Evolutionary conservation across 148 eudicot species (phyloP).

Genomic region (Beta vulgaris): DNA sequence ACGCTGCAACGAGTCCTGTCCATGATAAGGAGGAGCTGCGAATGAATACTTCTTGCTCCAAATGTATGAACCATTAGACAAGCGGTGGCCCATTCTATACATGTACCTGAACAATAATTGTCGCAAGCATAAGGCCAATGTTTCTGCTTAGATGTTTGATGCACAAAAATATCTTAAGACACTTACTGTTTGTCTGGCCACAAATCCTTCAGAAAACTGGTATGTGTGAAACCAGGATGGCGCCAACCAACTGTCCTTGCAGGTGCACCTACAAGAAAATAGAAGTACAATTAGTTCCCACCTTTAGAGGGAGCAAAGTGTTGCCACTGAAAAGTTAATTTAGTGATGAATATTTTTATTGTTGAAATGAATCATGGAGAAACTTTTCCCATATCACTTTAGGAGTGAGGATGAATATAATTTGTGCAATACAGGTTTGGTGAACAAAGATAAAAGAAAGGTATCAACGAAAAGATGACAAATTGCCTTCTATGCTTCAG

Average conservation of each 20-base stretch:
- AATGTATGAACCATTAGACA: constrained; percentile 53
- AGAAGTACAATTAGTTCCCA: constrained; percentile 7
- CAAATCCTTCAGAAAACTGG: constrained; percentile 80
- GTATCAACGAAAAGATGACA: no score
- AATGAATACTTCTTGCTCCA: constrained; percentile 76
- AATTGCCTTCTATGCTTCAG: no score
- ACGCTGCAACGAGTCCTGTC: constrained; percentile 79
- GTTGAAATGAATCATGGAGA: not conserved
- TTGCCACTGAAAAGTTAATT: not conserved
- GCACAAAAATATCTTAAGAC: not conserved
- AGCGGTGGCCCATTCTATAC: constrained; percentile 72
- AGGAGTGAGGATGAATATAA: not conserved
- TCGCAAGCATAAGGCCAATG: constrained; percentile 3
- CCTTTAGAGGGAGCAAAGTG: not conserved
- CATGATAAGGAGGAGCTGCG: constrained; percentile 79
- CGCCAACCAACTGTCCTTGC: constrained; percentile 98
- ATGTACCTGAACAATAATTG: constrained; percentile 48
- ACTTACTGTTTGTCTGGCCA: constrained; percentile 73
- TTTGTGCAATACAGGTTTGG: no score
- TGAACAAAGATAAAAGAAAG: no score
- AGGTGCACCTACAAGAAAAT: constrained; percentile 60
- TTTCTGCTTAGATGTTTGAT: not conserved
- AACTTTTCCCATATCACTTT: not conserved
- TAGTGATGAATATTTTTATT: not conserved
- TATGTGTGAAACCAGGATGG: constrained; percentile 92